Evolutionary conservation across 306 rosid species (phyloP).

Genomic region (Macrotyloma uniflorum): DNA sequence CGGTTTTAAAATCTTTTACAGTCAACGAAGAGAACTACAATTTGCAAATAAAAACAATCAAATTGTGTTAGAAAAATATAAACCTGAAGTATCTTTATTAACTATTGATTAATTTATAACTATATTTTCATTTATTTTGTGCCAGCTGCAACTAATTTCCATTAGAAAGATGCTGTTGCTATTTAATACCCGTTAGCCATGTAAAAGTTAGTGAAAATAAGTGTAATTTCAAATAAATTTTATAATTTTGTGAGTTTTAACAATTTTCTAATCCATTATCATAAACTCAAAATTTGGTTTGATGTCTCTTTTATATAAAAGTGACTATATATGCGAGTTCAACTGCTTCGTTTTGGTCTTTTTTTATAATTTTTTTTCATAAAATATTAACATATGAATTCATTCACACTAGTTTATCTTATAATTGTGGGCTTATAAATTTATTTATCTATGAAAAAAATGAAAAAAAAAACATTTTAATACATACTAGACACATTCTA

Average conservation of each 20-base stretch:
- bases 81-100: neutral
- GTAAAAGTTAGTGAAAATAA: too few species aligned
- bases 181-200: neutral
- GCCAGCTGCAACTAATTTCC: neutral
- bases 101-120: neutral
- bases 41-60: conserved; percentile 8
- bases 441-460: too few species aligned
- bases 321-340: too few species aligned
- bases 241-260: neutral
- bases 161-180: neutral
- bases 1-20: neutral
- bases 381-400: too few species aligned
- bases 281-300: neutral
- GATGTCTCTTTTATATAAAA: too few species aligned
- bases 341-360: too few species aligned
- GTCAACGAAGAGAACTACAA: neutral
- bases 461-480: too few species aligned
- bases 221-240: neutral
- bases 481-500: too few species aligned
- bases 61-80: neutral
- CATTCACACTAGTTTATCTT: too few species aligned
- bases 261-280: neutral
- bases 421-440: too few species aligned
- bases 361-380: too few species aligned
- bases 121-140: neutral